Base-by-base conservation (phyloP, 1,139 yeast species). In the Trichomonascaceae sp. region DNA sequence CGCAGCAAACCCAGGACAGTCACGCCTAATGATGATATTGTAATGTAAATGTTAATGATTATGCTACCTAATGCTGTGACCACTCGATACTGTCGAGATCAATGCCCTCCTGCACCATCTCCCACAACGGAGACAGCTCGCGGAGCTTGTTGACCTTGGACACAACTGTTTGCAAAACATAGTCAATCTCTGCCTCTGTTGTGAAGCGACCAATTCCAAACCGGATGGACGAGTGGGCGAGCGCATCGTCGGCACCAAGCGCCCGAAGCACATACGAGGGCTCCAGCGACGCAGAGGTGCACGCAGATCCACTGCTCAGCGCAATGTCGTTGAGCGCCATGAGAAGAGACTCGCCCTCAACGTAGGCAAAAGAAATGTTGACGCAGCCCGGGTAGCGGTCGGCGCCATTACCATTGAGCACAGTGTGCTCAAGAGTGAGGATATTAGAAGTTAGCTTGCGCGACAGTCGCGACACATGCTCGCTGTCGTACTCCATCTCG, bases 271-370 rank as follows among this genome's bases (percentile, higher is more conserved):
- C 99, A 50, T 89, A 89, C 2, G 95, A 82, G 17, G 99, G 99
- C 59, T 89, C 99, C 50, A 89, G 70, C 5, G 97, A 87, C 0
- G 98, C 97, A 25, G 97, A 87, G 4, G 99, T 89, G 67, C 99
- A 89, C 3, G 98, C 98, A n/a, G 96, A 84, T 25, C 98, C 98
- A 3, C 95, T 82, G 41, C 93, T 79, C 45, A 89, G 69, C 0
- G 98, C 98, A 53, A 89, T 84, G 56, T 89, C 98, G 41, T 89
- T 87, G 53, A 89, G 71, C 1, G 98, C 98, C 99, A 89, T 89
- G 50, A 89, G 67, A 47, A 89, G 67, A 0, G 97, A 87, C 62
- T 89, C 99, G 47, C 99, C 99, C 65, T 89, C 99, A 48, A 89
- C 80, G 54, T 87, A 89, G 5, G 97, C 97, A 62, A 89, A 89